These are phyloP conservation scores for Tuber magnatum DNA, from an alignment of 495 filamentous ascomycete species.

Conservation along the genomic window DNA sequence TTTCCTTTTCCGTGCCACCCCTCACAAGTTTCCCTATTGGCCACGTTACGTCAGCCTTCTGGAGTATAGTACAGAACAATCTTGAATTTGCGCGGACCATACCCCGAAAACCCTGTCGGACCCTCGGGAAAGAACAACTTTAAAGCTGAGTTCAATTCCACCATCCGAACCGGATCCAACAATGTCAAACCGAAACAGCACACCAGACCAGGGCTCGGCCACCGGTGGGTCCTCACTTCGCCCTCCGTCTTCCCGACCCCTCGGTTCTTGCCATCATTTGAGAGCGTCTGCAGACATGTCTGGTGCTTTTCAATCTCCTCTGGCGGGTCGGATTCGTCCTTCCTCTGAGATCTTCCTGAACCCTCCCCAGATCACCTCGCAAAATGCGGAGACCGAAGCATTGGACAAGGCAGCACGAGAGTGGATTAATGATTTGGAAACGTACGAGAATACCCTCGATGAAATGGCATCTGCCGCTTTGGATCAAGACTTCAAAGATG, in stretches of 20 bases:
- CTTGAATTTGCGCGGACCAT: constrained; percentile 31
- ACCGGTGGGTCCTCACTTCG: constrained; percentile 65
- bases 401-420: constrained; percentile 92
- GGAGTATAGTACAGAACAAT: neutral
- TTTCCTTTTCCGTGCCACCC: neutral
- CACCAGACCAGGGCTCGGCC: constrained; percentile 69
- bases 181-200: constrained; percentile 80
- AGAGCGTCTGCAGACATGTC: constrained; percentile 97
- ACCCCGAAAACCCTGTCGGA: neutral
- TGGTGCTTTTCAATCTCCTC: constrained; percentile 61
- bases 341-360: constrained; percentile 74
- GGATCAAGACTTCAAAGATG: constrained; percentile 99
- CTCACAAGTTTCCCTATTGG: neutral
- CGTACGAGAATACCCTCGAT: constrained; percentile 93
- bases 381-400: constrained; percentile 61
- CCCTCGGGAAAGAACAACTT: constrained; percentile 16
- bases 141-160: constrained; percentile 13
- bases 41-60: neutral
- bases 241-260: constrained; percentile 75
- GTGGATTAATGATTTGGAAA: constrained; percentile 98
- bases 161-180: neutral
- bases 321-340: constrained; percentile 78
- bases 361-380: constrained; percentile 38
- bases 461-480: constrained; percentile 98
- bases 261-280: constrained; percentile 73